phyloP scores from a whole-genome alignment of 78 protist genomes.

The Dictyostelium brefeldianum region DNA sequence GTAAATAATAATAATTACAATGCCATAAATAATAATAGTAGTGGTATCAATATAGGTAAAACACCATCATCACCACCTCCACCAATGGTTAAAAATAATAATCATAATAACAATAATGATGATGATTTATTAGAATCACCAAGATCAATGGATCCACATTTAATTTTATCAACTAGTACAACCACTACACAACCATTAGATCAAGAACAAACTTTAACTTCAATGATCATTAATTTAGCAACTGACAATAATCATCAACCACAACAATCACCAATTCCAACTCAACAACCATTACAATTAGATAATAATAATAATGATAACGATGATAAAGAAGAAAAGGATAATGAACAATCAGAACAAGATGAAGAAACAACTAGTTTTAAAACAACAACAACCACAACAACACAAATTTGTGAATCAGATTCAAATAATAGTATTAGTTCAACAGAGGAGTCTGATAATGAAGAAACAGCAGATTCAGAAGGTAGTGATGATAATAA shows the following conservation, averaged over 20 bases:
- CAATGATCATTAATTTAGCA: not conserved
- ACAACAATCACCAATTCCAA: not conserved
- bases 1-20: not conserved
- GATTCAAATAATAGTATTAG: not conserved
- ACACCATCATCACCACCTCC: too few species aligned
- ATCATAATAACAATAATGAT: not conserved
- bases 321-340: not conserved
- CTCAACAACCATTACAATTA: too few species aligned
- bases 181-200: not conserved
- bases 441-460: not conserved
- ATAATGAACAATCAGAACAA: not conserved
- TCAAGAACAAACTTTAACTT: not conserved
- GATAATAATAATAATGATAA: not conserved
- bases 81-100: too few species aligned
- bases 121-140: not conserved
- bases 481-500: not conserved
- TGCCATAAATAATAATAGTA: not conserved
- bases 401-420: not conserved
- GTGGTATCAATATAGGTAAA: not conserved
- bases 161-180: not conserved
- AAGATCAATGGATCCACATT: not conserved
- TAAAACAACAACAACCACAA: not conserved
- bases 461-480: not conserved
- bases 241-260: not conserved
- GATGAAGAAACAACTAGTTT: not conserved